Percentiles rank a stretch among this genome's conserved stretches.
phyloP scores from a whole-genome alignment of 345 rosid species.

The Eucalyptus tenuipes region DNA sequence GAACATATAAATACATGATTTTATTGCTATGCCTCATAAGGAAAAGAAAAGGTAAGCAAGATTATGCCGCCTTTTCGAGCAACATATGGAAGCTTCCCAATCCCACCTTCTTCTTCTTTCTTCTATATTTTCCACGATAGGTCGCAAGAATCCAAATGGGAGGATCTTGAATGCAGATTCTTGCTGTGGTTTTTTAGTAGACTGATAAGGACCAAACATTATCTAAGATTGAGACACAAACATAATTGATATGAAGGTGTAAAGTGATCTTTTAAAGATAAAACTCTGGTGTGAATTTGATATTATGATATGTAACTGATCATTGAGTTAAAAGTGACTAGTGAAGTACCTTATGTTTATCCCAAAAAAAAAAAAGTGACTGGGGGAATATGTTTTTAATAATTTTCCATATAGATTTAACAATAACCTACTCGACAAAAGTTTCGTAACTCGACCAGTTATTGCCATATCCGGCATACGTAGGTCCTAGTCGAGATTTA shows the following conservation, averaged over 20 bases:
- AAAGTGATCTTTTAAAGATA: neutral
- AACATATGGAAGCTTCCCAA: neutral
- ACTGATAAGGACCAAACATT: neutral
- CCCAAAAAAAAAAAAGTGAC: neutral
- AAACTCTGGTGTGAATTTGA: neutral
- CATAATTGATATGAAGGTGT: neutral
- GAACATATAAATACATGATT: neutral
- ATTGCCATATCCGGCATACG: neutral
- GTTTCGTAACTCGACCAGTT: neutral
- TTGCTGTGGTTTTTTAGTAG: neutral
- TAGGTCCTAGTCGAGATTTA: neutral
- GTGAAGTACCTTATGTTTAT: neutral
- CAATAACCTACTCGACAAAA: neutral
- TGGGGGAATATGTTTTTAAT: neutral
- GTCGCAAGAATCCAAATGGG: neutral
- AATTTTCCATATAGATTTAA: neutral
- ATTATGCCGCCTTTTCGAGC: neutral
- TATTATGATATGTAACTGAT: neutral
- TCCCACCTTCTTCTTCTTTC: neutral
- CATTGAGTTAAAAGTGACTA: neutral
- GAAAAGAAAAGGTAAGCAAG: neutral
- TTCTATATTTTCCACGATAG: neutral
- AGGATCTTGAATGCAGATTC: neutral
- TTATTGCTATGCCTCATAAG: no score
- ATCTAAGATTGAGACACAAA: rapidly evolving